Percentiles rank a stretch among this genome's conserved stretches.
Conservation (phyloP, 306 rosid genomes). For the Fragaria iinumae region DNA sequence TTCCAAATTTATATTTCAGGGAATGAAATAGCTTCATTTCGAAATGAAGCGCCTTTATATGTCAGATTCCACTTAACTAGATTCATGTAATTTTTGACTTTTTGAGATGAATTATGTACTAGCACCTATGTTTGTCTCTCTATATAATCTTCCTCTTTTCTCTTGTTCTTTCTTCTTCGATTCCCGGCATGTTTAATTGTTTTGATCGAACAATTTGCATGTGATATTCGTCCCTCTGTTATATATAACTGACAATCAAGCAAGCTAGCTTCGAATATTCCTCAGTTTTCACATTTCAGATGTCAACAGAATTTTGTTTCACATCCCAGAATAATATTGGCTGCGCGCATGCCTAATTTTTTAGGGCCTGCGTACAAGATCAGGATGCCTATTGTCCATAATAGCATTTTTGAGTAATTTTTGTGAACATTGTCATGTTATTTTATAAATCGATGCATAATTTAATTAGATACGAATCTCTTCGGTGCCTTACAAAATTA, state of each 20-base stretch:
- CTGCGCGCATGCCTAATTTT: background rate
- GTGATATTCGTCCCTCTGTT: background rate
- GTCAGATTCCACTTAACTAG: background rate
- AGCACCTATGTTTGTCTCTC: constrained; percentile 1
- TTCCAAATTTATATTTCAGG: background rate
- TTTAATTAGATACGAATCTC: background rate
- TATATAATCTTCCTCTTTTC: background rate
- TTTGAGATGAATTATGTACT: background rate
- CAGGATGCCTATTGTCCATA: background rate
- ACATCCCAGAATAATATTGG: constrained; percentile 10
- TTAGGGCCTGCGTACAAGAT: background rate
- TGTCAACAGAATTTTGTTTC: constrained; percentile 5
- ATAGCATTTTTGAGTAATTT: background rate
- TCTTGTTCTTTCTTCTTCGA: background rate
- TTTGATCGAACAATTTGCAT: background rate
- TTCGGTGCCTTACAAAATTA: background rate
- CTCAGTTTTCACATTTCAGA: background rate
- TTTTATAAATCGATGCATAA: background rate
- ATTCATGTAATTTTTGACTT: constrained; percentile 7
- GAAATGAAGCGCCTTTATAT: background rate
- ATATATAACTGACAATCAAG: background rate
- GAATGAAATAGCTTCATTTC: background rate
- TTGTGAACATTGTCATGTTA: background rate
- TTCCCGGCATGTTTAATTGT: background rate
- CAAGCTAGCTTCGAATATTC: background rate